Conservation (phyloP, 75 land plant species). For the Cupressus sempervirens region DNA sequence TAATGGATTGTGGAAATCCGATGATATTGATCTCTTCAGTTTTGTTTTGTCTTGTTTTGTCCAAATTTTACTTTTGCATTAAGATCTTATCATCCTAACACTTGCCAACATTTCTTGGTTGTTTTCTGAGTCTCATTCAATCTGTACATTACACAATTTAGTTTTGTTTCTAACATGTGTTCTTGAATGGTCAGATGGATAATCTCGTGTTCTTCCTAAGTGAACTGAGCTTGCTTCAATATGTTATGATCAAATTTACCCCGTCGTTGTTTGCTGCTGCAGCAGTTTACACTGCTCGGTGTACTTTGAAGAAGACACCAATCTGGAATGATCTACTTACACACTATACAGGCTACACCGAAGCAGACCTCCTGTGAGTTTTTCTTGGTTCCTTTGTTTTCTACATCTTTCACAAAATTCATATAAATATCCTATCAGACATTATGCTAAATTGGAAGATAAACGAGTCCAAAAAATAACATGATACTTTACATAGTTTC, state of each 20-base stretch:
- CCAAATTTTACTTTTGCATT: too few relatives aligned
- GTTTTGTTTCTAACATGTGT: background rate
- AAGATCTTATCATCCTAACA: too few relatives aligned
- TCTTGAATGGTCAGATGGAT: constrained; percentile 43
- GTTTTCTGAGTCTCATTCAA: too few relatives aligned
- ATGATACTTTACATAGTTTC: background rate
- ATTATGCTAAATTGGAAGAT: background rate
- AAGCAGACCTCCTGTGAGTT: constrained; percentile 54
- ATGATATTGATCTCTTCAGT: too few relatives aligned
- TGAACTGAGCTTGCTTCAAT: constrained; percentile 71
- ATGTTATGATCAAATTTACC: constrained; percentile 43
- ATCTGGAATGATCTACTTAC: constrained; percentile 67
- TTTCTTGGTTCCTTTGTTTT: background rate
- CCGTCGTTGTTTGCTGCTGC: constrained; percentile 72
- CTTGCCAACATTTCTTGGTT: too few relatives aligned
- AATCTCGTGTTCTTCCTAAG: constrained; percentile 55
- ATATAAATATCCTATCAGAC: background rate
- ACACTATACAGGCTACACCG: constrained; percentile 62
- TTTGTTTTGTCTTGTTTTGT: too few relatives aligned
- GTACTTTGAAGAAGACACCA: constrained; percentile 47
- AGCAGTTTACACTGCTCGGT: constrained; percentile 71
- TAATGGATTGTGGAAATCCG: too few relatives aligned
- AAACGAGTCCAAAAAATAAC: background rate
- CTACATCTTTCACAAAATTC: background rate
- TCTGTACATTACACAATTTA: too few relatives aligned